phyloP scores from a whole-genome alignment of 768 basidiomycete species.

The Tricholoma matsutake region DNA sequence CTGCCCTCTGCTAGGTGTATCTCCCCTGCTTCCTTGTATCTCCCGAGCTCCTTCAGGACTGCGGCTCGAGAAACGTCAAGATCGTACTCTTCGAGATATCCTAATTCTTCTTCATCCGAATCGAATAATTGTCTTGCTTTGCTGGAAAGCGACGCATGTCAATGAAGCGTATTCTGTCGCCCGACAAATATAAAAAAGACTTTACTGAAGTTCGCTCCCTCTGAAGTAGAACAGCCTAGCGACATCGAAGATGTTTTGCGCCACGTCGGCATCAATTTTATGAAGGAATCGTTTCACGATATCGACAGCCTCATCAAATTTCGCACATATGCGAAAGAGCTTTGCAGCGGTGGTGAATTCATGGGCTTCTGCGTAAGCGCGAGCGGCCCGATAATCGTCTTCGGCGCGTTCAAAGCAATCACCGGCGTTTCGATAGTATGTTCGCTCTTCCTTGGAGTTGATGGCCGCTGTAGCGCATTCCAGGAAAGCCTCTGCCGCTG shows the following conservation, averaged over 20 bases:
- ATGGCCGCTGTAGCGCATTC: conserved; percentile 32
- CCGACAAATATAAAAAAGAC: conserved; percentile 14
- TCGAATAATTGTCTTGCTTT: conserved; percentile 46
- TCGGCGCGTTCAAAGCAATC: conserved; percentile 44
- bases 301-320: conserved; percentile 52
- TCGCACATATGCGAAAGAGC: conserved; percentile 44
- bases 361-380: conserved; percentile 38
- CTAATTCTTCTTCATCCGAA: conserved; percentile 48
- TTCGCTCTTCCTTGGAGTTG: conserved; percentile 21
- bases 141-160: conserved; percentile 27
- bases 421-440: conserved; percentile 42
- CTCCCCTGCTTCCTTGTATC: conserved; percentile 48
- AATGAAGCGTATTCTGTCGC: conserved; percentile 11
- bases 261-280: conserved; percentile 30
- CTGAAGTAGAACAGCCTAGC: conserved; percentile 47
- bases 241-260: conserved; percentile 37
- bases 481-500: conserved; percentile 50
- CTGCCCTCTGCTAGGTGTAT: conserved; percentile 49
- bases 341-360: conserved; percentile 44
- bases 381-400: conserved; percentile 41
- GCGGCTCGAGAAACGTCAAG: conserved; percentile 47
- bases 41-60: conserved; percentile 40
- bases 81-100: conserved; percentile 53
- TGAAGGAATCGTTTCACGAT: conserved; percentile 36
- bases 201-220: conserved; percentile 34